Conservation (phyloP, 768 basidiomycete species). For the Boletellus ananiceps region DNA sequence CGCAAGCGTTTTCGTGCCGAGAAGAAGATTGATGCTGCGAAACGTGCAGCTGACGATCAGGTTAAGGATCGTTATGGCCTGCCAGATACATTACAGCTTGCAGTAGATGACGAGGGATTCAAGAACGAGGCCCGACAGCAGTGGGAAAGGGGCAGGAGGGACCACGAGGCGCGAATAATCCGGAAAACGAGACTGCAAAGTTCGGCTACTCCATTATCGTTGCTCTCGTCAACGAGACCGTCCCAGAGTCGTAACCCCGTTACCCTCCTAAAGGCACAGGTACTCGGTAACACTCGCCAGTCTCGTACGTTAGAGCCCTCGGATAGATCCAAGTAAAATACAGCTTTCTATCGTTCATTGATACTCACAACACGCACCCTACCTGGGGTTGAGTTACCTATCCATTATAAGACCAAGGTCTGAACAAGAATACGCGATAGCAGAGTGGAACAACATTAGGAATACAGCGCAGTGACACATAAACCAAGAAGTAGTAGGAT, state of each 20-base stretch:
- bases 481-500: slow-evolving; percentile 41
- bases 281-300: slow-evolving; percentile 52
- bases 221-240: slow-evolving; percentile 13
- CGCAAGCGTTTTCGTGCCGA: slow-evolving; percentile 82
- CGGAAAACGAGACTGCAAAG: slow-evolving; percentile 47
- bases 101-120: slow-evolving; percentile 60
- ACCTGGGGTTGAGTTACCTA: slow-evolving; percentile 12
- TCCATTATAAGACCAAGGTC: slow-evolving; percentile 32
- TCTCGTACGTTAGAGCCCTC: slow-evolving; percentile 26
- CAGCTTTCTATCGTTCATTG: neutral
- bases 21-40: slow-evolving; percentile 74
- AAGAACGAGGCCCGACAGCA: slow-evolving; percentile 57
- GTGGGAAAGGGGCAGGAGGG: slow-evolving; percentile 53
- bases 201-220: slow-evolving; percentile 21
- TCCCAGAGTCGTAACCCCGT: slow-evolving; percentile 31
- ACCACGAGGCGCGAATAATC: slow-evolving; percentile 40
- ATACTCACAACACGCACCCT: slow-evolving; percentile 13
- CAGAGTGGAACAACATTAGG: slow-evolving; percentile 56
- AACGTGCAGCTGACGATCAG: slow-evolving; percentile 62
- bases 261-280: slow-evolving; percentile 47
- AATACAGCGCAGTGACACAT: slow-evolving; percentile 47
- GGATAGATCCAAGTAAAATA: slow-evolving; percentile 13
- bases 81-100: slow-evolving; percentile 59
- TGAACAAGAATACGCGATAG: slow-evolving; percentile 47
- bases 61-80: slow-evolving; percentile 77